These are phyloP conservation scores for Pseudozyma flocculosa DNA, from an alignment of 1,284 basidiomycete genomes.

Conservation along the genomic window DNA sequence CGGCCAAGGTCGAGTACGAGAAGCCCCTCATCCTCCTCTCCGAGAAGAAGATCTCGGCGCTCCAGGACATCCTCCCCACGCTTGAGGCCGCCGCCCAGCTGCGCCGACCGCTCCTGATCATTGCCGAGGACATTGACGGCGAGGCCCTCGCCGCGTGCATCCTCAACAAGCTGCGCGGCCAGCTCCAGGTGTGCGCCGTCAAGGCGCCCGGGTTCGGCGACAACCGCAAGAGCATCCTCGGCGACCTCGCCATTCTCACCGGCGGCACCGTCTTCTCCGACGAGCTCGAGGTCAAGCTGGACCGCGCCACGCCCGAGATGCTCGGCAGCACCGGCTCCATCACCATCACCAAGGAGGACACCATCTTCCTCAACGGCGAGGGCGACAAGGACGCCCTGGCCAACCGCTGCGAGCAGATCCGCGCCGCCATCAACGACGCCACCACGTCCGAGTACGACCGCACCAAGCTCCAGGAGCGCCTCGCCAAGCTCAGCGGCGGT, in stretches of 20 bases:
- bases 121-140: slow-evolving; percentile 95
- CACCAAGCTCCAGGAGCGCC: slow-evolving; percentile 91
- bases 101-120: slow-evolving; percentile 88
- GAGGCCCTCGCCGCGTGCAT: slow-evolving; percentile 97
- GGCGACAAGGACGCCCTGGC: slow-evolving; percentile 53
- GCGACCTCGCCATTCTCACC: slow-evolving; percentile 93
- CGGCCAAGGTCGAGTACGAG: slow-evolving; percentile 94
- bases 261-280: slow-evolving; percentile 97
- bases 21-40: slow-evolving; percentile 90
- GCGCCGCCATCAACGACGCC: slow-evolving; percentile 76
- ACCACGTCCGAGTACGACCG: slow-evolving; percentile 91
- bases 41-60: slow-evolving; percentile 95
- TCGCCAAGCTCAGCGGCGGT: slow-evolving; percentile 92
- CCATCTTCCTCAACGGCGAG: slow-evolving; percentile 90
- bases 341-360: slow-evolving; percentile 97
- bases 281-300: slow-evolving; percentile 96
- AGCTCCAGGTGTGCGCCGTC: slow-evolving; percentile 86
- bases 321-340: slow-evolving; percentile 89
- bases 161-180: slow-evolving; percentile 96
- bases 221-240: slow-evolving; percentile 96
- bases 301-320: slow-evolving; percentile 82
- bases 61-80: slow-evolving; percentile 92
- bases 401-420: slow-evolving; percentile 82
- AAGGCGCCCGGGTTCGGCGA: slow-evolving; percentile 99
- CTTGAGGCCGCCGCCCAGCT: slow-evolving; percentile 88